phyloP scores from a whole-genome alignment of 2,329 filamentous ascomycete genomes.

The Bipolaris oryzae region DNA sequence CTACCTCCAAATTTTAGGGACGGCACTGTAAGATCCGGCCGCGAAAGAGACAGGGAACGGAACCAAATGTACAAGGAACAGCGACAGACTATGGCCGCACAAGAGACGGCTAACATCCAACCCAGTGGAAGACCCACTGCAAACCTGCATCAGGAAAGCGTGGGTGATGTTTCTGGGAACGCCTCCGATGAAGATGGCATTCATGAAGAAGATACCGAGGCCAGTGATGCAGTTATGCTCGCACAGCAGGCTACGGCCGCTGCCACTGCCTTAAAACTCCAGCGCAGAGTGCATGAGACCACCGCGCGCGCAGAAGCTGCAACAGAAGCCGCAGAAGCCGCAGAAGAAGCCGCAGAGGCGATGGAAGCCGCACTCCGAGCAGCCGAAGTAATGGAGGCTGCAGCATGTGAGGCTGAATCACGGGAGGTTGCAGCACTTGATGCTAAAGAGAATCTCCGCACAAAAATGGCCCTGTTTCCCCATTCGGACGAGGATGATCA shows the following conservation, averaged over 20 bases:
- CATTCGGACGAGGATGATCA: slow-evolving; percentile 37
- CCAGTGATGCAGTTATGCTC: slow-evolving; percentile 28
- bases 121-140: slow-evolving; percentile 34
- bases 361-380: slow-evolving; percentile 20
- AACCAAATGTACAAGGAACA: slow-evolving; percentile 31
- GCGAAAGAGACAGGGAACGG: slow-evolving; percentile 35
- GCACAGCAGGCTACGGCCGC: slow-evolving; percentile 30
- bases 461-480: slow-evolving; percentile 43
- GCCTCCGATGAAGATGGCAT: slow-evolving; percentile 35
- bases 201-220: slow-evolving; percentile 41
- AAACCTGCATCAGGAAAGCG: slow-evolving; percentile 31
- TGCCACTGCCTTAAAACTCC: slow-evolving; percentile 33
- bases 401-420: too few relatives aligned
- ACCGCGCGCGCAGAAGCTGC: slow-evolving; percentile 22
- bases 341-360: slow-evolving; percentile 23
- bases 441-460: slow-evolving; percentile 43
- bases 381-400: slow-evolving; percentile 31
- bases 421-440: slow-evolving; percentile 26
- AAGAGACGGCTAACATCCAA: slow-evolving; percentile 33
- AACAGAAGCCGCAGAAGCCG: not conserved
- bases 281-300: slow-evolving; percentile 29
- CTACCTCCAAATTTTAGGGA: slow-evolving; percentile 52
- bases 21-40: slow-evolving; percentile 35
- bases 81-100: slow-evolving; percentile 33
- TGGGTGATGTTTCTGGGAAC: slow-evolving; percentile 35